phyloP scores from a whole-genome alignment of 805 yeast genomes.

The Yarrowia hollandica region DNA sequence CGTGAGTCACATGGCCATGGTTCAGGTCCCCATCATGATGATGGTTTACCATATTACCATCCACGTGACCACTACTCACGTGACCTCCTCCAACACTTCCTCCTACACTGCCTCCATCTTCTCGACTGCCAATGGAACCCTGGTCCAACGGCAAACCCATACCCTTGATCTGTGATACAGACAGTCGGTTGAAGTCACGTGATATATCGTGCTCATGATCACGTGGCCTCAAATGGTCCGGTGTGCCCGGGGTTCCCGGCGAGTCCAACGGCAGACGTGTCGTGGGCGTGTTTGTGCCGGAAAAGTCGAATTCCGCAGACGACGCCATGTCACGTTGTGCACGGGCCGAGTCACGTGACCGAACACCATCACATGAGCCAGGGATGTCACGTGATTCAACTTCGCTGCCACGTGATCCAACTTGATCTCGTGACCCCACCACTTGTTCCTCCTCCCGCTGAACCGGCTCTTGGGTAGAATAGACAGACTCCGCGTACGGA shows the following conservation, averaged over 20 bases:
- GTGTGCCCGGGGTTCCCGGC: background rate
- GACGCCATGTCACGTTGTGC: too few species aligned
- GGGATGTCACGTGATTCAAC: background rate
- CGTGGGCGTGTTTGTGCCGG: background rate
- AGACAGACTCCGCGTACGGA: background rate
- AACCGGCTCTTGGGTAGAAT: background rate
- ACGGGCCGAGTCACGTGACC: background rate
- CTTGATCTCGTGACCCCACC: background rate
- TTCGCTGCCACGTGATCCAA: too few species aligned
- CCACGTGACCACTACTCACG: conserved; percentile 2
- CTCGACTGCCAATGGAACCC: background rate
- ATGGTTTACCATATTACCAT: background rate
- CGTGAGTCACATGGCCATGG: conserved; percentile 11
- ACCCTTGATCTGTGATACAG: background rate
- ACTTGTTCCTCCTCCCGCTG: background rate
- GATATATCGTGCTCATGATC: background rate
- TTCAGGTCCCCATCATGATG: too few species aligned
- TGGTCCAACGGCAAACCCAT: conserved; percentile 16
- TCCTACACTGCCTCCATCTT: too few species aligned
- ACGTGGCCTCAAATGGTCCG: background rate
- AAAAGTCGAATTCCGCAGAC: background rate
- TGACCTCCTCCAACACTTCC: too few species aligned
- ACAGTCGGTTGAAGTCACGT: conserved; percentile 3
- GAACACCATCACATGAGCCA: background rate
- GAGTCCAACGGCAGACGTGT: background rate